A percentile compares a stretch with the other conserved stretches of the same genome.
phyloP scores from a whole-genome alignment of 2,329 filamentous ascomycete species.

The Hypoxylon sp. region DNA sequence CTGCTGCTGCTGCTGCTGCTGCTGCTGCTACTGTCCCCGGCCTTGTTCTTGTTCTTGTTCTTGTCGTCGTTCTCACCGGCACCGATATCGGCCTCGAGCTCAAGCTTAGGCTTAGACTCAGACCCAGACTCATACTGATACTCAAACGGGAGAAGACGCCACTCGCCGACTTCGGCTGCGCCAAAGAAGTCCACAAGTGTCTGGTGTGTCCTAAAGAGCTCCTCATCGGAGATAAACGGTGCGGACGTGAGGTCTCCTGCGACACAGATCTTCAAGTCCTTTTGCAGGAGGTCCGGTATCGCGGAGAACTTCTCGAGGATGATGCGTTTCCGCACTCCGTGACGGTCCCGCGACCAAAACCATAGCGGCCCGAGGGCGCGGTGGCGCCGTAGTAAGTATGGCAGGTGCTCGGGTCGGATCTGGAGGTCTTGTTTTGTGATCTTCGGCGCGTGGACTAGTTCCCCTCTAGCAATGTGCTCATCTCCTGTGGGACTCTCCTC shows the following conservation, averaged over 20 bases:
- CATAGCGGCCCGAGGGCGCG: slow-evolving; percentile 77
- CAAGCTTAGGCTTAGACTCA: too few relatives aligned
- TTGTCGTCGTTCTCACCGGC: too few relatives aligned
- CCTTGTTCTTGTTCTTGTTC: not conserved
- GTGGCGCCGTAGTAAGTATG: slow-evolving; percentile 68
- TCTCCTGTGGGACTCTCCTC: slow-evolving; percentile 40
- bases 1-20: not conserved
- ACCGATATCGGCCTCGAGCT: not conserved
- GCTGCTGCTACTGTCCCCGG: not conserved
- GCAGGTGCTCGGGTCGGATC: slow-evolving; percentile 67
- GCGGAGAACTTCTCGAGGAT: slow-evolving; percentile 56
- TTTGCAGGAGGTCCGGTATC: not conserved
- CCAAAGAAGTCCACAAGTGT: too few relatives aligned
- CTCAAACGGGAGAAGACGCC: slow-evolving; percentile 19
- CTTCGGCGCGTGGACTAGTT: slow-evolving; percentile 75
- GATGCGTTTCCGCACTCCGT: slow-evolving; percentile 53
- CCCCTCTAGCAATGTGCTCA: slow-evolving; percentile 12
- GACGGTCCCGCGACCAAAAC: slow-evolving; percentile 60
- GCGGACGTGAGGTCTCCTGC: too few relatives aligned
- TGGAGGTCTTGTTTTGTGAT: slow-evolving; percentile 75
- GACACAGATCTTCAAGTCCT: not conserved
- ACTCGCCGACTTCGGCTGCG: not conserved
- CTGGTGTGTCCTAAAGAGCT: not conserved
- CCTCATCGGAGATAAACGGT: not conserved
- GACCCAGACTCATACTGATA: too few relatives aligned